phyloP scores from a whole-genome alignment of 805 yeast genomes.

The Saccharomycopsis sp. region DNA sequence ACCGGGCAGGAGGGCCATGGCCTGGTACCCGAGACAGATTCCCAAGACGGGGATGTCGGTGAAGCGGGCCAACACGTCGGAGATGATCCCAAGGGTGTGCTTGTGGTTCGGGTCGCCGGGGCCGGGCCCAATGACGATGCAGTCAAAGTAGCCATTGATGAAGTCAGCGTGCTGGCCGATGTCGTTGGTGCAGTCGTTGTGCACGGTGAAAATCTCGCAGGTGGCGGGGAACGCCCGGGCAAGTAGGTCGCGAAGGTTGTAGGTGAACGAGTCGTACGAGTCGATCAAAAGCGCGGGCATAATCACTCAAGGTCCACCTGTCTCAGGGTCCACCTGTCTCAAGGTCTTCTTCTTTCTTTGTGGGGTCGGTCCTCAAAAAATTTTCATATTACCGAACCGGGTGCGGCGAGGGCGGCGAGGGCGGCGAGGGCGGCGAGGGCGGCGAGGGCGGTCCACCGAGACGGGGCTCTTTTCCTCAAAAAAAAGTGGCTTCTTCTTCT shows the following conservation, averaged over 20 bases:
- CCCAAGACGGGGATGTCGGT: conserved; percentile 65
- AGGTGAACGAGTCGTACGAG: conserved; percentile 93
- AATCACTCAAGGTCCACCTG: too few species aligned
- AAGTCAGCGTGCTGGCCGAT: conserved; percentile 52
- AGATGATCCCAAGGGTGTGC: conserved; percentile 66
- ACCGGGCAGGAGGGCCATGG: conserved; percentile 50
- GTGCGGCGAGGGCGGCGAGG: too few species aligned
- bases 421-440: too few species aligned
- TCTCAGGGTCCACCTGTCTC: too few species aligned
- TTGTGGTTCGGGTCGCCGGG: conserved; percentile 76
- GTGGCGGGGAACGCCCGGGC: conserved; percentile 36
- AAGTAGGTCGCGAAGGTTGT: conserved; percentile 60
- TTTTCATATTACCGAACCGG: too few species aligned
- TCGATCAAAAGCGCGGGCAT: conserved; percentile 67
- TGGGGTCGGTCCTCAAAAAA: too few species aligned
- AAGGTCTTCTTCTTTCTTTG: too few species aligned
- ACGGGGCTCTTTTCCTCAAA: too few species aligned
- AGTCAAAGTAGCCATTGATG: conserved; percentile 47
- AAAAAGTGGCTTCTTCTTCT: too few species aligned
- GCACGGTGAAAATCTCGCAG: conserved; percentile 46
- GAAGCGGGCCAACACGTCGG: conserved; percentile 21
- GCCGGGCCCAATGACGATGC: conserved; percentile 89
- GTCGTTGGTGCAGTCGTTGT: conserved; percentile 41
- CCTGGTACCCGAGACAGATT: conserved; percentile 88
- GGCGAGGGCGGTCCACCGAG: too few species aligned